These are phyloP conservation scores for Erigeron philadelphicus DNA, from an alignment of 140 eudicot species.

Conservation along the genomic window DNA sequence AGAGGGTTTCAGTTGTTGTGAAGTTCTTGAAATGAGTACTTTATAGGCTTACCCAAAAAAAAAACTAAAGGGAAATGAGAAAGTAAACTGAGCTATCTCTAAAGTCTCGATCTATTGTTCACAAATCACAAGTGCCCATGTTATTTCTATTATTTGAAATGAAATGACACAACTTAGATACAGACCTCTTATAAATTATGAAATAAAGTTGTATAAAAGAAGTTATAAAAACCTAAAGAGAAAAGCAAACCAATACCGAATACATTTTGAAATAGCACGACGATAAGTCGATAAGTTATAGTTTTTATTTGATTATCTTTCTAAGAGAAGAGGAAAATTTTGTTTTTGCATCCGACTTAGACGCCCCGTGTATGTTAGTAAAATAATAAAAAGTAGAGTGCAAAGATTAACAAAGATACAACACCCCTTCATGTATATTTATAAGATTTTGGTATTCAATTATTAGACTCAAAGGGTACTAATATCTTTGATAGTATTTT, in stretches of 20 bases:
- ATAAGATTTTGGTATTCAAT: slow-evolving; percentile 21
- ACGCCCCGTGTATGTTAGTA: slow-evolving; percentile 23
- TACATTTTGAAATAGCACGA: neutral
- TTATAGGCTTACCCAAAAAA: slow-evolving; percentile 19
- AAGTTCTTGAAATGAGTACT: slow-evolving; percentile 25
- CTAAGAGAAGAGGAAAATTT: slow-evolving; percentile 16
- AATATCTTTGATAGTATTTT: slow-evolving; percentile 26
- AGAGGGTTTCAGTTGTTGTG: slow-evolving; percentile 25
- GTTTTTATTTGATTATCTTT: slow-evolving; percentile 16
- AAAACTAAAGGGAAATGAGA: neutral
- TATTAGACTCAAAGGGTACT: slow-evolving; percentile 26
- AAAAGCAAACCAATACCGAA: neutral
- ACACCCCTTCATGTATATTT: slow-evolving; percentile 18
- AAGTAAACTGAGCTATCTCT: slow-evolving; percentile 24
- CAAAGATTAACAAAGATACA: slow-evolving; percentile 15
- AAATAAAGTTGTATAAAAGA: slow-evolving; percentile 2
- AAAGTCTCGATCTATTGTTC: slow-evolving; percentile 25
- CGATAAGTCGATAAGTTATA: slow-evolving; percentile 6
- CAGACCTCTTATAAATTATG: slow-evolving; percentile 18
- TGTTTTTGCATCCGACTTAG: slow-evolving; percentile 22
- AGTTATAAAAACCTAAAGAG: neutral
- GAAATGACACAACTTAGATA: slow-evolving; percentile 28
- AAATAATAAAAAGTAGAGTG: slow-evolving; percentile 23
- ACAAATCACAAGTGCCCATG: slow-evolving; percentile 36
- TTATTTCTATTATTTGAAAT: slow-evolving; percentile 19